Conservation (phyloP, 2,329 filamentous ascomycete genomes). For the Cladorrhinum sp. region DNA sequence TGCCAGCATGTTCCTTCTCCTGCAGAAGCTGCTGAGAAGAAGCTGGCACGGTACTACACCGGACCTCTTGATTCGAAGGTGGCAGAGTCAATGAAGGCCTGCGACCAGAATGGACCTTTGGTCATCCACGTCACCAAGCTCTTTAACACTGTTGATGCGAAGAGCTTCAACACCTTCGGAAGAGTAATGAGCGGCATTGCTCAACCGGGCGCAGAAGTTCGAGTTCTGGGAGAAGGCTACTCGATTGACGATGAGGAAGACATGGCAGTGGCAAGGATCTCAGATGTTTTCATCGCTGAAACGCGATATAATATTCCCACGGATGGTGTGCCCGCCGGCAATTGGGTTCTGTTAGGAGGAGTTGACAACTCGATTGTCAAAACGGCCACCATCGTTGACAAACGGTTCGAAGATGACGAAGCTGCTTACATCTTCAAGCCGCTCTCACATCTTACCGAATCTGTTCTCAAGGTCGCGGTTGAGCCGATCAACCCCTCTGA, state of each 20-base stretch:
- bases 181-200: conserved; percentile 91
- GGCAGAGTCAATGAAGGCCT: conserved; percentile 74
- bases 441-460: conserved; percentile 91
- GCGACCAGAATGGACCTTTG: conserved; percentile 84
- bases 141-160: conserved; percentile 87
- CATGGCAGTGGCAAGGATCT: conserved; percentile 83
- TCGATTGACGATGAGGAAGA: conserved; percentile 97
- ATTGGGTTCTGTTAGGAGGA: conserved; percentile 85
- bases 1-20: conserved; percentile 87
- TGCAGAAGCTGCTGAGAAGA: conserved; percentile 68
- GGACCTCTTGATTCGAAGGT: conserved; percentile 81
- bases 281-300: conserved; percentile 85
- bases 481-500: conserved; percentile 98
- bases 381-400: conserved; percentile 83
- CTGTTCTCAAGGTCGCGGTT: conserved; percentile 94
- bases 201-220: conserved; percentile 74
- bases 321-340: conserved; percentile 89
- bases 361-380: conserved; percentile 99
- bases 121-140: conserved; percentile 93
- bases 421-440: conserved; percentile 95
- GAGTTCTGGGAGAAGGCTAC: conserved; percentile 92
- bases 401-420: conserved; percentile 78
- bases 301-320: conserved; percentile 90
- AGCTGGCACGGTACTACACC: conserved; percentile 86
- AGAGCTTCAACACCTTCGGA: conserved; percentile 84